A percentile compares a stretch with the other conserved stretches of the same genome.
phyloP scores from a whole-genome alignment of 805 yeast genomes.

The Candida anglica region DNA sequence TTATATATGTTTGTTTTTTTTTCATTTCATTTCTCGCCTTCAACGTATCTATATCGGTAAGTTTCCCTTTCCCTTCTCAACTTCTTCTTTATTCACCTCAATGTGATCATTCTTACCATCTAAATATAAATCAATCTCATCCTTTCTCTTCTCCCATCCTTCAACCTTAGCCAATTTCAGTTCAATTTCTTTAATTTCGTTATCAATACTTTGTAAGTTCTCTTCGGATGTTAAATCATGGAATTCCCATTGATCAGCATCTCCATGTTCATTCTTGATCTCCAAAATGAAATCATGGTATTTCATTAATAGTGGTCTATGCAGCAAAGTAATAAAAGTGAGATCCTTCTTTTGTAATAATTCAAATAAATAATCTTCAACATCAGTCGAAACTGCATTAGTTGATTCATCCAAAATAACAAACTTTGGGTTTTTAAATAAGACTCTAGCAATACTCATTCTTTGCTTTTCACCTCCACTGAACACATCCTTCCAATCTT shows the following conservation, averaged over 20 bases:
- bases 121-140: constrained; percentile 50
- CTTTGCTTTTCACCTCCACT: constrained; percentile 97
- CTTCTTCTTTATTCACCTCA: neutral
- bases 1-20: too few relatives aligned
- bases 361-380: constrained; percentile 83
- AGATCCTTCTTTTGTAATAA: constrained; percentile 63
- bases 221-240: constrained; percentile 64
- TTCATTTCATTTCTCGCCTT: too few relatives aligned
- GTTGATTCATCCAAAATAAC: constrained; percentile 92
- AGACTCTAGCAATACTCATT: constrained; percentile 78
- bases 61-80: too few relatives aligned
- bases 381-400: constrained; percentile 85
- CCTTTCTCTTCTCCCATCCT: constrained; percentile 56
- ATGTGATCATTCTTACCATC: constrained; percentile 30
- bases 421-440: constrained; percentile 76
- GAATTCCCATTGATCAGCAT: constrained; percentile 50
- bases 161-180: constrained; percentile 56
- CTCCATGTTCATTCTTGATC: constrained; percentile 45
- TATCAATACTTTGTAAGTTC: constrained; percentile 64
- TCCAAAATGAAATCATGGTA: constrained; percentile 78
- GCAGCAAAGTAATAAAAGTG: constrained; percentile 78
- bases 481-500: constrained; percentile 86
- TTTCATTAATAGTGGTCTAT: constrained; percentile 77
- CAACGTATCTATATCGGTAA: too few relatives aligned
- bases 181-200: constrained; percentile 68